Evolutionary conservation across 768 basidiomycete genomes (phyloP).

Genomic region (Phylloporus scabripes): DNA sequence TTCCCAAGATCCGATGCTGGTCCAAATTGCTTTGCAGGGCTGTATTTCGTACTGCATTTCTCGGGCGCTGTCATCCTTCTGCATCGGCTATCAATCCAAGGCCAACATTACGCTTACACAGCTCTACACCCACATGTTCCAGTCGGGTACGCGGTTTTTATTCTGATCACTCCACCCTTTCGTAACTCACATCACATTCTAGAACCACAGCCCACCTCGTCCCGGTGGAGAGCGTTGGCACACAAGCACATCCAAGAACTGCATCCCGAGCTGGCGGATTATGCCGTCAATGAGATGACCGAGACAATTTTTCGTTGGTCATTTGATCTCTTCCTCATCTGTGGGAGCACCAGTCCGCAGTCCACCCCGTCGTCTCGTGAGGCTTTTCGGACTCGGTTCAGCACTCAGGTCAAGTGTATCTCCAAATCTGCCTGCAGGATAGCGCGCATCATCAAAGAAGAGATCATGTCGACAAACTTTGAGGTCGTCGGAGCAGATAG

Average conservation of each 20-base stretch:
- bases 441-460: conserved; percentile 61
- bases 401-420: conserved; percentile 59
- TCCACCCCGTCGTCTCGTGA: conserved; percentile 34
- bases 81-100: conserved; percentile 68
- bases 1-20: conserved; percentile 68
- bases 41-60: conserved; percentile 63
- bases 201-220: conserved; percentile 76
- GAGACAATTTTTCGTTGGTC: conserved; percentile 72
- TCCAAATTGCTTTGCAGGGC: conserved; percentile 72
- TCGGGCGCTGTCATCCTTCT: conserved; percentile 64
- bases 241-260: conserved; percentile 63
- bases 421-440: conserved; percentile 58
- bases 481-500: conserved; percentile 61
- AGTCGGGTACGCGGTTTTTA: conserved; percentile 39
- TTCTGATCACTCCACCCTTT: background rate
- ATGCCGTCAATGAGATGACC: conserved; percentile 65
- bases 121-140: conserved; percentile 54
- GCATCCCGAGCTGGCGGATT: conserved; percentile 61
- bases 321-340: conserved; percentile 58
- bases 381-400: conserved; percentile 44
- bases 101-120: conserved; percentile 60
- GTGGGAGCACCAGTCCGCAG: conserved; percentile 49
- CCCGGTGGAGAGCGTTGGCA: conserved; percentile 71
- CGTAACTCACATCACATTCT: conserved; percentile 12
- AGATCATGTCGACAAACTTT: conserved; percentile 74